A percentile compares a stretch with the other conserved stretches of the same genome.
These are phyloP conservation scores for Diophrys appendiculata DNA, from an alignment of 73 alveolate genomes.

Conservation along the genomic window DNA sequence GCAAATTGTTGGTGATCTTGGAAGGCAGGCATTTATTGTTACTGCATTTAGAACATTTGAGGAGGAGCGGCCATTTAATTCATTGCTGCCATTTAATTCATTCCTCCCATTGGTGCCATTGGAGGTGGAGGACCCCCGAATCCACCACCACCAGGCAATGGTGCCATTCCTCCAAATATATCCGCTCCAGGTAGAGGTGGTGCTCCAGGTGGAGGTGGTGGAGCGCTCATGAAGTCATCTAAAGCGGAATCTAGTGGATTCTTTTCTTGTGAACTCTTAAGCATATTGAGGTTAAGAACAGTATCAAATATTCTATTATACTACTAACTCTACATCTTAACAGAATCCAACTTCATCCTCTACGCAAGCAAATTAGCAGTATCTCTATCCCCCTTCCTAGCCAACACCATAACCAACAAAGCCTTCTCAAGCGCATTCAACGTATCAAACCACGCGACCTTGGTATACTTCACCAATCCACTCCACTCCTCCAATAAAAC, in stretches of 20 bases:
- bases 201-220: conserved; percentile 10
- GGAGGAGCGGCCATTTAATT: no score
- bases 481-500: conserved; percentile 34
- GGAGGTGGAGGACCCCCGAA: no score
- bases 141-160: no score
- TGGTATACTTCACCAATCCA: neutral
- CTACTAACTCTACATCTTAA: conserved; percentile 13
- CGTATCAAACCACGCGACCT: neutral
- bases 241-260: neutral
- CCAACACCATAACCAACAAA: conserved; percentile 41
- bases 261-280: neutral
- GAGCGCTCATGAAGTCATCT: neutral
- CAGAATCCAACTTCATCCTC: conserved; percentile 30
- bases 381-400: conserved; percentile 40
- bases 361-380: conserved; percentile 47
- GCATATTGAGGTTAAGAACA: conserved; percentile 31
- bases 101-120: no score
- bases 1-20: no score
- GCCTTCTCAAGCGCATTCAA: conserved; percentile 67
- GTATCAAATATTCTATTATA: conserved; percentile 54
- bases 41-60: no score
- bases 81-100: no score
- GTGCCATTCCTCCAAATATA: neutral
- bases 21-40: no score
- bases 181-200: neutral